Base-by-base conservation (phyloP, 1,284 basidiomycete species). In the Pascua sp. region DNA sequence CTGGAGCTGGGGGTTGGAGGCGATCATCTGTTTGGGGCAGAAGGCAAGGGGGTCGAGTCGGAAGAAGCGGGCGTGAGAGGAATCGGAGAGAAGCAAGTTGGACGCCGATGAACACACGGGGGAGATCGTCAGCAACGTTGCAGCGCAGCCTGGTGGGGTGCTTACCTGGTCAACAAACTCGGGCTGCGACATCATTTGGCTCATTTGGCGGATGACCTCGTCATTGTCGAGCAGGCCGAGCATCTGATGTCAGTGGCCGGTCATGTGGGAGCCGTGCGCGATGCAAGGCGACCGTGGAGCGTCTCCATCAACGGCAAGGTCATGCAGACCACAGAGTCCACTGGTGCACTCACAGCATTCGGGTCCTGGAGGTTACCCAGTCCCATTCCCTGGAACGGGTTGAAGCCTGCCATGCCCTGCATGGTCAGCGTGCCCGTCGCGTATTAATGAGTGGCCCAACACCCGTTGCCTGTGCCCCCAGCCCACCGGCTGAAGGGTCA, bases 311-410 rank as follows among this genome's bases (percentile, higher is more conserved):
- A 3, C 7, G 4, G 24, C 24, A 32, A 4, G 4, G 24, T 32
- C 4, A 7, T 32, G 24, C 24, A 7, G 7, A 32, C 24, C 24
- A 32, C 7, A 8, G 1, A 2, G 2, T 12, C 47, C 40, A n/a
- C 55, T 8, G 13, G 10, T 9, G 12, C 16, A 64, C 83, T 66
- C 62, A 90, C 89, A 84, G 93, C 89, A 72, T 95, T 94, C 1
- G 91, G 91, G 70, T 93, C 91, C 66, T 88, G 88, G 5, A 84
- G 80, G 71, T 96, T 96, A 51, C 92, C 64, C 10, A 91, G 88
- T 15, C 75, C 76, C 83, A 93, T 85, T 4, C 87, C 87, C 1
- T 86, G 82, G 67, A 96, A 95, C 0, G 92, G 91, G 68, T 95
- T 94, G 70, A 92, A 81, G 5, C 87, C 88, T 0, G 67, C 72